Evolutionary conservation across 495 filamentous ascomycete genomes (phyloP).

Genomic region (Rhizodiscina lignyota): DNA sequence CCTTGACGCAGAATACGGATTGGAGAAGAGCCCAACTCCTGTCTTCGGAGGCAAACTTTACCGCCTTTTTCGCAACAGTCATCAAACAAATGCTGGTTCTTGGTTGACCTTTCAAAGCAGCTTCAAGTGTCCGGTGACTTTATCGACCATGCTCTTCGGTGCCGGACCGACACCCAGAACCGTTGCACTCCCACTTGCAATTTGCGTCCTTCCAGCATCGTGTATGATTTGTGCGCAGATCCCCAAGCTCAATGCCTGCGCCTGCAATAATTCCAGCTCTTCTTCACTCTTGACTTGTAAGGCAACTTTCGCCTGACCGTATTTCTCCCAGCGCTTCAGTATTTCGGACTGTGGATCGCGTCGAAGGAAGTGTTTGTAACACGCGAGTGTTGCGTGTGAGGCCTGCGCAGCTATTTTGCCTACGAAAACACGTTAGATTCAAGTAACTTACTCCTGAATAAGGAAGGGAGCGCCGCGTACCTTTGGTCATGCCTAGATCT

Average conservation of each 20-base stretch:
- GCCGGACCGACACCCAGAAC: conserved; percentile 81
- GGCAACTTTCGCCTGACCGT: conserved; percentile 84
- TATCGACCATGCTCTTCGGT: conserved; percentile 71
- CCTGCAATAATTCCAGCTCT: conserved; percentile 60
- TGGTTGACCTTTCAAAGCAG: conserved; percentile 45
- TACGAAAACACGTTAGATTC: no score
- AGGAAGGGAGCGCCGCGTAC: conserved; percentile 25
- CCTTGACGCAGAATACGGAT: no score
- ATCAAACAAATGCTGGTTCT: no score
- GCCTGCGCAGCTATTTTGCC: conserved; percentile 96
- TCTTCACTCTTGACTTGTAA: conserved; percentile 71
- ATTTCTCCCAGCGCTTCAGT: conserved; percentile 68
- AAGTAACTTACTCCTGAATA: no score
- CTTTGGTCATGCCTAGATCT: conserved; percentile 93
- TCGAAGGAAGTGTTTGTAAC: conserved; percentile 70
- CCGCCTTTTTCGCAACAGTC: no score
- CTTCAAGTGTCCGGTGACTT: conserved; percentile 79
- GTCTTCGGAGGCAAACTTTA: no score
- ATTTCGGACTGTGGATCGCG: conserved; percentile 40
- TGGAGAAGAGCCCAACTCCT: no score
- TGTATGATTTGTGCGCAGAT: conserved; percentile 76
- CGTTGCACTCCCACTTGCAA: conserved; percentile 78
- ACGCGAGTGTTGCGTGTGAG: conserved; percentile 89
- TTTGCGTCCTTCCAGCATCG: conserved; percentile 95
- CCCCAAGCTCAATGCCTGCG: conserved; percentile 64